These are phyloP conservation scores for Nepenthes alata DNA, from an alignment of 179 eudicot species.

Conservation along the genomic window DNA sequence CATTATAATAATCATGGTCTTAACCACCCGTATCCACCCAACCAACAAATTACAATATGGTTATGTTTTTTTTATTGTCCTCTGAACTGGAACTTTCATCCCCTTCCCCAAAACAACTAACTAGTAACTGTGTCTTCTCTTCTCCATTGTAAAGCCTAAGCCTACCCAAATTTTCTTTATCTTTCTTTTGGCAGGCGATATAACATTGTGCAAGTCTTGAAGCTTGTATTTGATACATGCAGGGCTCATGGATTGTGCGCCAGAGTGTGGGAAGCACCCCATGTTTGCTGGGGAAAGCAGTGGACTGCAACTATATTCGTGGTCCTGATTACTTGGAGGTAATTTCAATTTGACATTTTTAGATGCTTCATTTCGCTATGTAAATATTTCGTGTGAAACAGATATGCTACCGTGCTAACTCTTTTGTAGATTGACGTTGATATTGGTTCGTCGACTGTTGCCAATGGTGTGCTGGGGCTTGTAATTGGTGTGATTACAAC, in stretches of 20 bases:
- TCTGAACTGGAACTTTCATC: too few species aligned
- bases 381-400: background rate
- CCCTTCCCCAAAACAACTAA: too few species aligned
- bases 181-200: too few species aligned
- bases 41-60: too few species aligned
- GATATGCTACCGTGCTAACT: background rate
- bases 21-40: too few species aligned
- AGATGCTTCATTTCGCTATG: slow-evolving; percentile 1
- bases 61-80: too few species aligned
- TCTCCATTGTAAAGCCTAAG: too few species aligned
- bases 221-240: slow-evolving; percentile 11
- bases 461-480: slow-evolving; percentile 98
- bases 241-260: slow-evolving; percentile 99
- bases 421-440: slow-evolving; percentile 79
- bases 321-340: slow-evolving; percentile 90
- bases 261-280: slow-evolving; percentile 99
- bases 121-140: too few species aligned
- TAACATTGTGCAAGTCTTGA: background rate
- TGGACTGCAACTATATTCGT: slow-evolving; percentile 93
- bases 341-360: slow-evolving; percentile 13
- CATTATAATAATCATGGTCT: too few species aligned
- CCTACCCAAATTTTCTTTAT: too few species aligned
- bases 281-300: slow-evolving; percentile 89
- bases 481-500: slow-evolving; percentile 95
- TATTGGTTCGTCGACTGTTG: slow-evolving; percentile 98